These are phyloP conservation scores for Pseudogymnoascus sp. DNA, from an alignment of 2,329 filamentous ascomycete species.

Conservation along the genomic window DNA sequence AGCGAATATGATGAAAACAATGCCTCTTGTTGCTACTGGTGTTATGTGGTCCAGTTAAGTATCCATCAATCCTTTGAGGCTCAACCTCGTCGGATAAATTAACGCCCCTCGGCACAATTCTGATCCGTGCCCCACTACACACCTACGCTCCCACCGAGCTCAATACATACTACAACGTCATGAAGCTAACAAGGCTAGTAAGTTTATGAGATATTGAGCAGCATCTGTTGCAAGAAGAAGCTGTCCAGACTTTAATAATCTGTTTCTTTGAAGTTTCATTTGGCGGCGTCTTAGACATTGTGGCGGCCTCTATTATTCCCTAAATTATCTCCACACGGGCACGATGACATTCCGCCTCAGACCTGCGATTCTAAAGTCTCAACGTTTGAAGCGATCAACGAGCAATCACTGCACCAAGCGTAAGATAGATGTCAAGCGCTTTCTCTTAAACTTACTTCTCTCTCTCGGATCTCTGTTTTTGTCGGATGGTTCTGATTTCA, in stretches of 20 bases:
- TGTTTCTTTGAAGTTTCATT: neutral
- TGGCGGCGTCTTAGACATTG: neutral
- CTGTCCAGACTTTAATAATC: neutral
- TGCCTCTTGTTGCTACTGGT: neutral
- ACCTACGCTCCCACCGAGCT: neutral
- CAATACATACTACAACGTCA: neutral
- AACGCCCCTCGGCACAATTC: neutral
- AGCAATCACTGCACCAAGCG: neutral
- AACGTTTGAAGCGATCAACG: neutral
- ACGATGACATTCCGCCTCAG: neutral
- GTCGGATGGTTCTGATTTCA: neutral
- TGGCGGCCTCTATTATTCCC: neutral
- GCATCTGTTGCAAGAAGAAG: neutral
- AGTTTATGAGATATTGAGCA: neutral
- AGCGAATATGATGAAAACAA: neutral
- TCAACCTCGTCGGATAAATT: slow-evolving; percentile 2
- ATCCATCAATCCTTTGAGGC: neutral
- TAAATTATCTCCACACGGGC: neutral
- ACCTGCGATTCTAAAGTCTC: neutral
- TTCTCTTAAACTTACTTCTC: neutral
- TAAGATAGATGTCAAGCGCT: neutral
- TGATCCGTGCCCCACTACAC: neutral
- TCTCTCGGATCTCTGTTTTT: neutral
- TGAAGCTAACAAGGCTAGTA: neutral
- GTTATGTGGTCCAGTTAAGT: neutral